phyloP scores from a whole-genome alignment of 108 stramenopile genomes.

The Nitzschia sp. region DNA sequence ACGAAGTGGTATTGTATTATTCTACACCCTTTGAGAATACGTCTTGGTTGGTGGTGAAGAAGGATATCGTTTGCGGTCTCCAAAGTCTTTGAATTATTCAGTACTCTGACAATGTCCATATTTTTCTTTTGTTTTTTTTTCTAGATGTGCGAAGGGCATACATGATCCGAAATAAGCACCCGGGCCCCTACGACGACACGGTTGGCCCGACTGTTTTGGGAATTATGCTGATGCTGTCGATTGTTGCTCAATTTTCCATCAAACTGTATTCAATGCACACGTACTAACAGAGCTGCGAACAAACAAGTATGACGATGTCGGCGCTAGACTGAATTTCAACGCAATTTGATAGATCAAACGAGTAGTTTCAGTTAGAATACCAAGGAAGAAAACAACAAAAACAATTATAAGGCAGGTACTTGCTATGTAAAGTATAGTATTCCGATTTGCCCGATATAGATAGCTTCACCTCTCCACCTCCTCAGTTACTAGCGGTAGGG shows the following conservation, averaged over 20 bases:
- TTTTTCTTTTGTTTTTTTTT: conserved; percentile 5
- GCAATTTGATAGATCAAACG: no score
- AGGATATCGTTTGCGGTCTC: no score
- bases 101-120: conserved; percentile 2
- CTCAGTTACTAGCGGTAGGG: background rate
- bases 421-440: no score
- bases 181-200: conserved; percentile 92
- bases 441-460: no score
- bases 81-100: conserved; percentile 4
- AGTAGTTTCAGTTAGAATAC: no score
- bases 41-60: background rate
- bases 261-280: conserved; percentile 62
- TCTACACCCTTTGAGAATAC: background rate
- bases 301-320: no score
- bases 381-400: no score
- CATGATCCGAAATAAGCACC: conserved; percentile 87
- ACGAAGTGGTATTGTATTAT: background rate
- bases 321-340: no score
- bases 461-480: no score
- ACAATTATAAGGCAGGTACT: no score
- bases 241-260: conserved; percentile 79
- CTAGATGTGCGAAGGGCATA: conserved; percentile 25
- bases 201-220: conserved; percentile 83
- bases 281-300: no score
- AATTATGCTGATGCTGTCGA: conserved; percentile 78